phyloP scores from a whole-genome alignment of 2,329 filamentous ascomycete species.

The Plectosphaerella sp. region DNA sequence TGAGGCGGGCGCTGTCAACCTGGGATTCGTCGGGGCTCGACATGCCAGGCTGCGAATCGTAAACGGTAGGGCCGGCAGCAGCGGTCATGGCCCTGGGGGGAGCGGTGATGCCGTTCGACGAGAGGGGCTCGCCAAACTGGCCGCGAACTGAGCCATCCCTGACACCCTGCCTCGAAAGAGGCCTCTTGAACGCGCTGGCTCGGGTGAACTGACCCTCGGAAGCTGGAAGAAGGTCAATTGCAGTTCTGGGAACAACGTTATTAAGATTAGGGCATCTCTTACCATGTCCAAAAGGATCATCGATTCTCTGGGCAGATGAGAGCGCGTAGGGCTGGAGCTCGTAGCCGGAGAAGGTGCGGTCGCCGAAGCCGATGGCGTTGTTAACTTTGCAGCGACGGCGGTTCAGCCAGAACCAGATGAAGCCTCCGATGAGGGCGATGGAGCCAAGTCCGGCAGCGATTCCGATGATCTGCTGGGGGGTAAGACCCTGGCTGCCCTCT shows the following conservation, averaged over 20 bases:
- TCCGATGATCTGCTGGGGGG: not conserved
- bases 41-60: no score
- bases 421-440: constrained; percentile 13
- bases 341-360: constrained; percentile 16
- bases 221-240: no score
- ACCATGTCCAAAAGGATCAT: not conserved
- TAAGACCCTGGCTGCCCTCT: not conserved
- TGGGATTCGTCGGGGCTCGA: no score
- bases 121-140: no score
- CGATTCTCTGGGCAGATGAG: not conserved
- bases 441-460: constrained; percentile 10
- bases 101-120: not conserved
- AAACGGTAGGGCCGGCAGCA: no score
- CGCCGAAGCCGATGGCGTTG: constrained; percentile 3
- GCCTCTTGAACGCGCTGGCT: not conserved
- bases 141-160: no score
- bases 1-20: not conserved
- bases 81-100: not conserved
- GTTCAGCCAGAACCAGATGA: constrained; percentile 9
- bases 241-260: no score
- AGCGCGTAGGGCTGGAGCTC: constrained; percentile 5
- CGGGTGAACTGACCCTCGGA: constrained; percentile 9
- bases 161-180: no score
- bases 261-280: constrained; percentile 4
- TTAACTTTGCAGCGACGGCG: not conserved